A percentile compares a stretch with the other conserved stretches of the same genome.
Conservation (phyloP, 495 filamentous ascomycete species). For the Evansstolkia leycettana region DNA sequence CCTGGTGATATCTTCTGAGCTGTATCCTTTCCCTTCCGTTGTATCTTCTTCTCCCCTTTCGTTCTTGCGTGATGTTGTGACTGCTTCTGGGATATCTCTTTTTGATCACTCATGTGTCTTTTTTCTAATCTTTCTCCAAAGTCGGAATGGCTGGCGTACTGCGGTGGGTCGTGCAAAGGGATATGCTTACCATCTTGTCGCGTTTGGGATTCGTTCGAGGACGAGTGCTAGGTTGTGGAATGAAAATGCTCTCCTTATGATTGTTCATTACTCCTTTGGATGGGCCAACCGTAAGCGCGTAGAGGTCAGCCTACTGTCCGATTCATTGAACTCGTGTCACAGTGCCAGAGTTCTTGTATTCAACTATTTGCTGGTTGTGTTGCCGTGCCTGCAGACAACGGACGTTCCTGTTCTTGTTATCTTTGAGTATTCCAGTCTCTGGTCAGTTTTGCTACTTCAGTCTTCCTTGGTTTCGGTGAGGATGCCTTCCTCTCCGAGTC, state of each 20-base stretch:
- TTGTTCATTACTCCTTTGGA: too few species aligned
- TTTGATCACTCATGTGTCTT: constrained; percentile 10
- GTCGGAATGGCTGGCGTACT: constrained; percentile 30
- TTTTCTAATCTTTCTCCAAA: constrained; percentile 15
- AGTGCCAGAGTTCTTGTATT: too few species aligned
- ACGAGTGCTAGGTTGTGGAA: constrained; percentile 5
- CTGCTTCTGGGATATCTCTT: constrained; percentile 21
- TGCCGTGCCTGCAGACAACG: too few species aligned
- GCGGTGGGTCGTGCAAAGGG: constrained; percentile 28
- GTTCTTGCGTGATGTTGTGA: constrained; percentile 6
- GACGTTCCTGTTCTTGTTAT: too few species aligned
- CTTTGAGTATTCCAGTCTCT: too few species aligned
- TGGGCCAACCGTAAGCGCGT: too few species aligned
- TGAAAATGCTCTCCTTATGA: constrained; percentile 3
- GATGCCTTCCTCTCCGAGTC: too few species aligned
- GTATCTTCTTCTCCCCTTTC: constrained; percentile 12
- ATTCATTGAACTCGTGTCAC: too few species aligned
- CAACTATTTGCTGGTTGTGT: too few species aligned
- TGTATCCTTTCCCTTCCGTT: constrained; percentile 16
- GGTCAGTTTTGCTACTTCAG: too few species aligned
- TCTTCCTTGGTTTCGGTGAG: too few species aligned
- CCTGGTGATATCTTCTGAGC: constrained; percentile 17
- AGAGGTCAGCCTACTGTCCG: too few species aligned
- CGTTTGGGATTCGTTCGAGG: constrained; percentile 3
- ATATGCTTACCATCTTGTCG: constrained; percentile 10